Evolutionary conservation across 768 basidiomycete genomes (phyloP).

Genomic region (Lactarius vividus): DNA sequence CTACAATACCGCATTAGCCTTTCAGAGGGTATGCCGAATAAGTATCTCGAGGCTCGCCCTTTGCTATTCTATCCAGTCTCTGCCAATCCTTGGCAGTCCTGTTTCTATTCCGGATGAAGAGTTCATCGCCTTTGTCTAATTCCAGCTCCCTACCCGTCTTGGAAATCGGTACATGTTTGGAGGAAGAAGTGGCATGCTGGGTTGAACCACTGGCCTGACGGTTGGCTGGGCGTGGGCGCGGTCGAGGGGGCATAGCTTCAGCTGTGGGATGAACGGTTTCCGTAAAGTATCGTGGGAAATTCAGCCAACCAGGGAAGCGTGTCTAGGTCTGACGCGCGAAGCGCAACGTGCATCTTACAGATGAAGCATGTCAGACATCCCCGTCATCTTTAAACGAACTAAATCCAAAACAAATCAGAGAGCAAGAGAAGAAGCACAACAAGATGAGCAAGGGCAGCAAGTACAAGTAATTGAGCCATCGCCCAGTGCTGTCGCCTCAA

Average conservation of each 20-base stretch:
- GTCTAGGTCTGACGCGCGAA: background rate
- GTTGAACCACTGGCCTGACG: slow-evolving; percentile 17
- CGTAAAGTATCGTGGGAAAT: slow-evolving; percentile 23
- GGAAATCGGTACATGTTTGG: slow-evolving; percentile 13
- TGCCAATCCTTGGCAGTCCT: slow-evolving; percentile 58
- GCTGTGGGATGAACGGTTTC: slow-evolving; percentile 6
- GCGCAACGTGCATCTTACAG: background rate
- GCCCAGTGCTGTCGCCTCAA: slow-evolving; percentile 58
- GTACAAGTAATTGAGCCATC: slow-evolving; percentile 40
- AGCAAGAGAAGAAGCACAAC: slow-evolving; percentile 36
- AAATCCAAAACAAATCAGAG: slow-evolving; percentile 41
- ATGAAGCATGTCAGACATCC: slow-evolving; percentile 32
- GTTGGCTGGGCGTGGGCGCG: slow-evolving; percentile 27
- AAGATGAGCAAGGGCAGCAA: slow-evolving; percentile 19
- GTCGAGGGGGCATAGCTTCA: slow-evolving; percentile 25
- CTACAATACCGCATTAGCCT: slow-evolving; percentile 10
- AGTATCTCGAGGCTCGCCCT: slow-evolving; percentile 42
- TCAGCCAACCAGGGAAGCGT: background rate
- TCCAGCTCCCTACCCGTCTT: slow-evolving; percentile 29
- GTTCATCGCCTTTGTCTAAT: slow-evolving; percentile 58
- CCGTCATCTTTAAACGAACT: slow-evolving; percentile 46
- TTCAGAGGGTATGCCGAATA: background rate
- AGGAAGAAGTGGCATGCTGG: slow-evolving; percentile 20
- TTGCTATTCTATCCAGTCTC: slow-evolving; percentile 52
- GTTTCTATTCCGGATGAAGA: slow-evolving; percentile 66